Base-by-base conservation (phyloP, 1,284 basidiomycete species). In the Leccinum pallidistipes region DNA sequence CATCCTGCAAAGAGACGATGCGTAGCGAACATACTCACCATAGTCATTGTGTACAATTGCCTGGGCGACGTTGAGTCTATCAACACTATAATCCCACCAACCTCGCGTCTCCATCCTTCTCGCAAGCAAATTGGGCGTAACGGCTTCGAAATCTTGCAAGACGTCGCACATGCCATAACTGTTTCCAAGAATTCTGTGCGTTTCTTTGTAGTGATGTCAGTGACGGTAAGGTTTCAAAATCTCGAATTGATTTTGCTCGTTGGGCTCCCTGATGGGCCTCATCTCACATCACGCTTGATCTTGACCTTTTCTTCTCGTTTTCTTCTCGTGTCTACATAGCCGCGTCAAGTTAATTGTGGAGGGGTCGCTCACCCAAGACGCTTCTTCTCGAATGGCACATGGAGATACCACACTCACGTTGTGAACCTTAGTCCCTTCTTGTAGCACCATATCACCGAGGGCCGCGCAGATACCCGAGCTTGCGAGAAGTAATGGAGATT, bases 151-250 rank as follows among this genome's bases (percentile, higher is more conserved):
- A 74, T 99, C 97, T 78, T 99, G 97, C 60, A 99, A 80, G 8
- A 99, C 87, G 6, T 27, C 27, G 65, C 95, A 90, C 95, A 99
- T 99, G 52, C 97, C 97, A 76, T 92, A 98, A 0, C 97, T 99
- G 74, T 98, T 94, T 70, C 97, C 97, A 34, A 99, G 87, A 65
- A 97, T 94, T 77, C 96, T 97, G 62, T 96, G 88, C 1, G 94
- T 95, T 72, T 98, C 95, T 75, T 97, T 97, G 81, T 97, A 92
- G 78, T 92, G 62, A 99, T 98, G 74, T 99, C 97, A 7, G 97
- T 99, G n/a, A 98, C 95, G 3, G 94, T 92, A 29, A 99, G 90
- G 72, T 24, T 24, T 24, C 24, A 99, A 99, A 59, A 99, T 92
- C 80, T 99, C 97, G 72, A 99, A 99, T 1, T 97, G 97, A 74